These are phyloP conservation scores for Thalia dealbata DNA, from an alignment of 176 grass and related monocot genomes.

Conservation along the genomic window DNA sequence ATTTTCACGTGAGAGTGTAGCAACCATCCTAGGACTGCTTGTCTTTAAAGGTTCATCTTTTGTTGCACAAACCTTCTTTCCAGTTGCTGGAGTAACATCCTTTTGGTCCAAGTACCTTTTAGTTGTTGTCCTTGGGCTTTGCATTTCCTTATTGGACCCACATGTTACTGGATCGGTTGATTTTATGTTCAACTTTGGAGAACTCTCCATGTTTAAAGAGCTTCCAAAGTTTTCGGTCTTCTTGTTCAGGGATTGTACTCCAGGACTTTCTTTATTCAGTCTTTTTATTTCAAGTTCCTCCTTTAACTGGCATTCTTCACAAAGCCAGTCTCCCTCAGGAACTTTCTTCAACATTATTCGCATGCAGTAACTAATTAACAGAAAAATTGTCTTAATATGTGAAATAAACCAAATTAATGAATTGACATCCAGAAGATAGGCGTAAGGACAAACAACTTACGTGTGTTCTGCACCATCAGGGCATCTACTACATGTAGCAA, in stretches of 20 bases:
- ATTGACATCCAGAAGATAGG: conserved; percentile 1
- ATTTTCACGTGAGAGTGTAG: conserved; percentile 28
- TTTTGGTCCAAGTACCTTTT: conserved; percentile 29
- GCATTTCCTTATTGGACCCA: conserved; percentile 29
- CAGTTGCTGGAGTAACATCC: not conserved
- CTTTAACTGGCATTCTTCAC: conserved; percentile 84
- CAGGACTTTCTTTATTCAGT: conserved; percentile 13
- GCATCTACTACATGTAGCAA: conserved; percentile 89
- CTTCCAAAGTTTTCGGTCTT: conserved; percentile 32
- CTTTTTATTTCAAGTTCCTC: conserved; percentile 21
- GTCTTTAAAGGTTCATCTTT: conserved; percentile 27
- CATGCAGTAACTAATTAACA: conserved; percentile 78
- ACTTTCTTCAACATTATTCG: conserved; percentile 71
- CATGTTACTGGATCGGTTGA: conserved; percentile 33
- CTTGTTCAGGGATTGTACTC: conserved; percentile 19
- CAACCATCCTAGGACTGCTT: conserved; percentile 31
- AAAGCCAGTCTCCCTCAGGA: conserved; percentile 91
- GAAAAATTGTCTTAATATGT: conserved; percentile 19
- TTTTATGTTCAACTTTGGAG: conserved; percentile 12
- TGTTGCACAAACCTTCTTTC: conserved; percentile 6
- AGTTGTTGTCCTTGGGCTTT: conserved; percentile 35
- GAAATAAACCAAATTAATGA: not conserved
- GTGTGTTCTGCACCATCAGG: conserved; percentile 87
- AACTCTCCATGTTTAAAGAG: conserved; percentile 34
- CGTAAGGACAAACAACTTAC: conserved; percentile 43